Base-by-base conservation (phyloP, 1,284 basidiomycete genomes). In the Rhodotorula glutinis region DNA sequence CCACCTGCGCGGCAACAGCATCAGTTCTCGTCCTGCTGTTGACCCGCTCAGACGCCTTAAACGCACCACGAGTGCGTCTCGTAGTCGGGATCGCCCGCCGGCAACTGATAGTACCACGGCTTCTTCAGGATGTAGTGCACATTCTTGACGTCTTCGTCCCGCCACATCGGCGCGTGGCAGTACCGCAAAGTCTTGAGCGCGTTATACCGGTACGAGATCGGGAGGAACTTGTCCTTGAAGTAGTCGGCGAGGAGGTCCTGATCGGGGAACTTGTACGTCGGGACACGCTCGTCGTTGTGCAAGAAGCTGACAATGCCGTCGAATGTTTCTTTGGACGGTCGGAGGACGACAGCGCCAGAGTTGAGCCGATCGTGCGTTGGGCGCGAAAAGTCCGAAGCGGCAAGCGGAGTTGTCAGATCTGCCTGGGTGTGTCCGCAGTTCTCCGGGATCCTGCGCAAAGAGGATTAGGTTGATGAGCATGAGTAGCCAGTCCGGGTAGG, bases 171-270 rank as follows among this genome's bases (percentile, higher is more conserved):
- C 43, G 82, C 78, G 77, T 95, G 91, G 60, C 88, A 83, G 53
- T 82, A 75, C 57, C 86, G 83, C 69, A 91, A 78, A 25, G 90
- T 89, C 79, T 91, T 91, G 71, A 94, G 82, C 0, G 90, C 91
- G 73, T 95, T 95, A 79, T 92, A 93, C 79, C 69, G 77, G 73
- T 62, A 77, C 65, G 62, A 80, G 55, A 81, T 71, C 52, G 81
- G 82, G 70, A 83, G 81, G 67, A 83, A 82, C 58, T 72, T 70
- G 17, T 87, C 88, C 60, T 82, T 79, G 81, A 94, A 97, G 75
- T 87, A 86, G 43, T 85, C 85, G 2, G 92, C 85, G 41, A 98
- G 85, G 30, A 96, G 84, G 75, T 98, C 94, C 79, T 98, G 94
- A 78, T 98, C 94, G 0, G 92, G 88, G 79, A 98, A 98, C 49